Base-by-base conservation (phyloP, 495 filamentous ascomycete species). In the Penicillium verhagenii region DNA sequence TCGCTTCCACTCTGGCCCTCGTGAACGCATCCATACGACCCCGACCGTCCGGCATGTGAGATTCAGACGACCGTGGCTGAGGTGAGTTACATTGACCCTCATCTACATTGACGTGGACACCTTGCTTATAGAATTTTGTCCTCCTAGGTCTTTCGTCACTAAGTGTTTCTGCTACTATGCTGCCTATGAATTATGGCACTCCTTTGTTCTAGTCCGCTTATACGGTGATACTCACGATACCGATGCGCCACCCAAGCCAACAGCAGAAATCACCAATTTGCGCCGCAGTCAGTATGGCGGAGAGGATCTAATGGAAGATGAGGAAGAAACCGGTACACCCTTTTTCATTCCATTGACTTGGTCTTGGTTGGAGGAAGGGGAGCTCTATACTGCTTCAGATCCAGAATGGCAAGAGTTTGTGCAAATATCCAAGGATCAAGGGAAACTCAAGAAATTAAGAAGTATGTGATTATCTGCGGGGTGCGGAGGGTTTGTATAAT, bases 381-480 rank as follows among this genome's bases (percentile, higher is more conserved):
- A 66, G 39, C 82, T 69, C 13, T 92, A 91, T 66, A 72, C 76
- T 20, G 72, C 76, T 21, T 77, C 71, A 3, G 85, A 89, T 63
- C 86, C 88, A 3, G 89, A 92, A 65, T 91, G 86, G 87, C 73
- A 80, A 59, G 72, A 78, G 40, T 92, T 89, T 56, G 59, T 82
- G 18, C 79, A 77, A 33, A 70, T 89, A 19, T 77, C 80, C 20
- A 72, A 74, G 23, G 76, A 91, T 61, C 61, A 57, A 18, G 58
- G 78, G 25, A 70, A 77, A 49, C 57, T 80, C 23, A 56, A 69
- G 26, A 62, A 64, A 16, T 73, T 90, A 18, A 73, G 73, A 67
- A 57, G 86, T 88, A 66, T 50, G 76, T 47, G 21, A 11, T 58
- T 65, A 51, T 57, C 39, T 20, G 33, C n/a, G 11, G 4, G 11